A percentile compares a stretch with the other conserved stretches of the same genome.
phyloP scores from a whole-genome alignment of 2,329 filamentous ascomycete genomes.

The Sporothrix inflata region DNA sequence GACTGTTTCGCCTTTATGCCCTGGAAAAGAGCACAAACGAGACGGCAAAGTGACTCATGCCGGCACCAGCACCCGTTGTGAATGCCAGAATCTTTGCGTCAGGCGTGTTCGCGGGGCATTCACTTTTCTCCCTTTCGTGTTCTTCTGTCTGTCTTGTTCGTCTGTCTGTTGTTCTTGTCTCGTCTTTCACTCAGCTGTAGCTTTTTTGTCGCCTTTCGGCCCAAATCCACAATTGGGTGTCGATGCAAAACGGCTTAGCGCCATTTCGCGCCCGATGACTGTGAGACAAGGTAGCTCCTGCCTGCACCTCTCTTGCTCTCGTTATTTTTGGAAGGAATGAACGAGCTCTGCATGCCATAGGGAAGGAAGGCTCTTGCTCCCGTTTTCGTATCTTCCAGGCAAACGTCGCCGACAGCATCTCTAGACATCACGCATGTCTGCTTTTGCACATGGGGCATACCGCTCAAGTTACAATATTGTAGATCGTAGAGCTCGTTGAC shows the following conservation, averaged over 20 bases:
- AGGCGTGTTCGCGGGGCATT: not conserved
- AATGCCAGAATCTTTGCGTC: not conserved
- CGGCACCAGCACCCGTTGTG: not conserved
- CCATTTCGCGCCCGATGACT: not conserved
- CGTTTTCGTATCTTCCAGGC: not conserved
- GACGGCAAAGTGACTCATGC: conserved; percentile 26
- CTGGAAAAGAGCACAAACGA: not conserved
- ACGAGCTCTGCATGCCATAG: conserved; percentile 13
- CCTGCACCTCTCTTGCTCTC: not conserved
- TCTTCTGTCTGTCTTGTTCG: not conserved
- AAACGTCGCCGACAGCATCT: not conserved
- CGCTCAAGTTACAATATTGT: not conserved
- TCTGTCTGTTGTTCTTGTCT: not conserved
- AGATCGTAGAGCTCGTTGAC: not conserved
- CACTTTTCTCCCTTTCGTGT: not conserved
- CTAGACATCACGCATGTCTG: not conserved
- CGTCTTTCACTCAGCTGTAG: not conserved
- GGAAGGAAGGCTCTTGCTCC: conserved; percentile 7
- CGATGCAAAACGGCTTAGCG: conserved; percentile 17
- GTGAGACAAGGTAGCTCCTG: conserved; percentile 3
- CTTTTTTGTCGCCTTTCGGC: conserved; percentile 3
- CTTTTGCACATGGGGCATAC: not conserved
- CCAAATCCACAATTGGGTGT: conserved; percentile 31
- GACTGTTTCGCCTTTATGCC: not conserved
- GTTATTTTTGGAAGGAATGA: conserved; percentile 8